Percentiles rank a stretch among this genome's conserved stretches.
These are phyloP conservation scores for Mycena capillaripes DNA, from an alignment of 768 basidiomycete genomes.

Conservation along the genomic window DNA sequence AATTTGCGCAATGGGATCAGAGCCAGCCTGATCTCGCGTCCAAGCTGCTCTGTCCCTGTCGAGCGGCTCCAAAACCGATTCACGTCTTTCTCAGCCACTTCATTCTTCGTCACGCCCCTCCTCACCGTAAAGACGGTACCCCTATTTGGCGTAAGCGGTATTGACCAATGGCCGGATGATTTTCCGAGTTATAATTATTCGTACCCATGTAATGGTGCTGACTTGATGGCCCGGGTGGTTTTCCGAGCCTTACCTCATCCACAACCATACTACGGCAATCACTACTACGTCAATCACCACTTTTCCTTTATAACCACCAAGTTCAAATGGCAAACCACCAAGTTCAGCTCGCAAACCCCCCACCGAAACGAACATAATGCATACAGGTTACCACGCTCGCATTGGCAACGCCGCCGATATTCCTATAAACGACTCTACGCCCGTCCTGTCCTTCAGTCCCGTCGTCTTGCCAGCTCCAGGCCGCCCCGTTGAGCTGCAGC, in stretches of 20 bases:
- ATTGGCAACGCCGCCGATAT: background rate
- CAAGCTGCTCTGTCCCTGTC: too few species aligned
- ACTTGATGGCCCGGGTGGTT: too few species aligned
- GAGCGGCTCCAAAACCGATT: too few species aligned
- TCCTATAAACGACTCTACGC: background rate
- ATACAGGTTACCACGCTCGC: background rate
- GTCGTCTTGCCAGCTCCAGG: conserved; percentile 5
- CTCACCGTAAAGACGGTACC: too few species aligned
- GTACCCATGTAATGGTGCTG: too few species aligned
- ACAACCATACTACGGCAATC: background rate
- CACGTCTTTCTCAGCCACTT: too few species aligned
- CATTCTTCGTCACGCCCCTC: too few species aligned
- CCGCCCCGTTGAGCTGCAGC: background rate
- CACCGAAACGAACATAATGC: background rate
- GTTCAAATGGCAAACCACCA: background rate
- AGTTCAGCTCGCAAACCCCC: background rate
- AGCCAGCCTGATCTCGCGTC: too few species aligned
- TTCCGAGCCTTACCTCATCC: too few species aligned
- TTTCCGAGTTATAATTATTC: background rate
- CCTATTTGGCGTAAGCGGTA: too few species aligned
- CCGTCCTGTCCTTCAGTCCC: background rate
- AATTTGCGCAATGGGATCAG: too few species aligned
- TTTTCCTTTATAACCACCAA: conserved; percentile 2
- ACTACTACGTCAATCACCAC: too few species aligned
- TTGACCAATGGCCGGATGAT: background rate